Conservation (phyloP, 257 asterid species). For the Scutellaria galericulata region DNA sequence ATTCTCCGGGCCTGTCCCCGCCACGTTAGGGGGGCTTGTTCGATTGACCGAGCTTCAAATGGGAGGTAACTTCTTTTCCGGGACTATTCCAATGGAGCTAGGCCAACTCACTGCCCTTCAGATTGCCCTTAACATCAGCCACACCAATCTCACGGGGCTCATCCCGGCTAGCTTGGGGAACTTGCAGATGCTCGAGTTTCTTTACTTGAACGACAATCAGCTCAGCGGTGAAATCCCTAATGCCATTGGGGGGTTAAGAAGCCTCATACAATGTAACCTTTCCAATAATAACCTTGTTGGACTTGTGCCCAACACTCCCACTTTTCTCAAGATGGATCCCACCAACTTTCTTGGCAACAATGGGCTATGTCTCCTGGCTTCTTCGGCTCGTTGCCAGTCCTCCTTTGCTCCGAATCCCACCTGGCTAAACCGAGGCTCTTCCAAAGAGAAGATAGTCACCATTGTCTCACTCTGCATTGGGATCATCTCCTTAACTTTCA, state of each 20-base stretch:
- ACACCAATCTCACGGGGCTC: conserved; percentile 62
- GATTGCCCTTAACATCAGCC: conserved; percentile 77
- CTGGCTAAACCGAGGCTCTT: conserved; percentile 56
- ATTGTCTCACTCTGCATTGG: conserved; percentile 63
- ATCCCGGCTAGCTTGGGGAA: conserved; percentile 70
- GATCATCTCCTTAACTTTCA: conserved; percentile 54
- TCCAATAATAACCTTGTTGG: conserved; percentile 78
- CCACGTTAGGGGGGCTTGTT: conserved; percentile 63
- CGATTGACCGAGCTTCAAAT: conserved; percentile 77
- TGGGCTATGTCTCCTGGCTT: conserved; percentile 54
- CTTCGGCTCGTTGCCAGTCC: conserved; percentile 44
- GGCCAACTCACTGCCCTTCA: conserved; percentile 77
- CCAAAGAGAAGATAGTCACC: conserved; percentile 60
- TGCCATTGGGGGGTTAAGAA: conserved; percentile 66
- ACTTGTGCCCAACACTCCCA: conserved; percentile 66
- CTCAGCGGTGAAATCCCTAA: conserved; percentile 81
- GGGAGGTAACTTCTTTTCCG: conserved; percentile 80
- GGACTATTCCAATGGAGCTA: conserved; percentile 70
- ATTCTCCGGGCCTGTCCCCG: conserved; percentile 66
- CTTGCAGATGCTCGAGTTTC: conserved; percentile 81
- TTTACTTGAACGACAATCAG: conserved; percentile 71
- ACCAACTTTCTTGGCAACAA: conserved; percentile 74
- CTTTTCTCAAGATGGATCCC: conserved; percentile 68
- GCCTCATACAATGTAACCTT: conserved; percentile 78
- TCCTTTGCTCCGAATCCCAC: conserved; percentile 28